Base-by-base conservation (phyloP, 2,329 filamentous ascomycete genomes). In the Colletotrichum chrysophilum region DNA sequence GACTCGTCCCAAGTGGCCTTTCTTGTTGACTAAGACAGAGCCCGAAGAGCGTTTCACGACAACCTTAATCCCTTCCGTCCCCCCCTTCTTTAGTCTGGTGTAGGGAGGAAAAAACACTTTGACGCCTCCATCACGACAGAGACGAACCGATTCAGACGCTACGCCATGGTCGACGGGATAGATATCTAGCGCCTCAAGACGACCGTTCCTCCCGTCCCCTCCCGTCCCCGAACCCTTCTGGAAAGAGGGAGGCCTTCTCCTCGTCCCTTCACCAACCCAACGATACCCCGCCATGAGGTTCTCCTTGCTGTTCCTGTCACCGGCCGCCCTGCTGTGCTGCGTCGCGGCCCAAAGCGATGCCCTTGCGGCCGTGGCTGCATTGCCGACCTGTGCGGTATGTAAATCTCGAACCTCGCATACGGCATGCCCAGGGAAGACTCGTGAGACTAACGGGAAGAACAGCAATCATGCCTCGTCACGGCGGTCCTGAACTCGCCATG, bases 381-480 rank as follows among this genome's bases (percentile, higher is more conserved):
- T 84, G 62, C 83, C 83, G 0, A n/a, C 76, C 8, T 84, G 83
- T 78, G 83, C 83, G 52, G 83, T 84, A 77, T 60, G 83, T 79
- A 16, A 52, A 18, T 14, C 12, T n/a, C 10, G 9, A 4, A 5
- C 6, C 52, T 34, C 6, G n/a, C n/a, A 9, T 10, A 10, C n/a
- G 10, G 1, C 24, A 9, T 52, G 28, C 7, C 14, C 4, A 3
- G 34, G 5, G 0, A 52, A 52, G n/a, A 52, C n/a, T 12, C n/a
- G 12, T 7, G 43, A 52, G 43, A 56, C 72, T 76, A 6, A 32
- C 43, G 2, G 18, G 12, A 3, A 14, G 10, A 7, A 34, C 55
- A 84, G 83, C 65, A 73, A 18, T 56, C 72, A 67, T 85, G 84
- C 30, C 77, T 84, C 9, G 38, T 64, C 5, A 71, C 71, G 16